Evolutionary conservation across 345 rosid species (phyloP).

Genomic region (Rhizophora apiculata): DNA sequence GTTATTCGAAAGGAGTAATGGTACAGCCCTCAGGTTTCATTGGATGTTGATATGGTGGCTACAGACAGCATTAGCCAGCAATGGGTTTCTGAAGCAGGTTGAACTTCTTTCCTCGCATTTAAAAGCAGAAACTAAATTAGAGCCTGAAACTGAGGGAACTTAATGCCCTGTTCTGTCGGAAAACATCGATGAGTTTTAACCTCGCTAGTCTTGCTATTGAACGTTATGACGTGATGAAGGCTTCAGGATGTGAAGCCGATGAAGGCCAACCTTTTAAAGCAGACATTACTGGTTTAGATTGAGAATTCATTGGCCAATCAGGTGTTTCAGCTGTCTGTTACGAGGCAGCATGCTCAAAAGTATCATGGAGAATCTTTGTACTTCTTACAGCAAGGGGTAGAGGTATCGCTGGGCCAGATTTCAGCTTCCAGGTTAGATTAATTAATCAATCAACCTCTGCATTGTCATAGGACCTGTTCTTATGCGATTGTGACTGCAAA

Average conservation of each 20-base stretch:
- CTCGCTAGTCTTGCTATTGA: conserved; percentile 42
- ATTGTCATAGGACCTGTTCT: neutral
- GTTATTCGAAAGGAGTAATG: conserved; percentile 66
- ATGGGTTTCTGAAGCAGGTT: conserved; percentile 46
- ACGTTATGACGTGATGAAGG: conserved; percentile 57
- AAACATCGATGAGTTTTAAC: conserved; percentile 40
- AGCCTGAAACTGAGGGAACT: conserved; percentile 53
- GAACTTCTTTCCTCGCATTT: conserved; percentile 35
- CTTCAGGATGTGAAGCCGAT: conserved; percentile 61
- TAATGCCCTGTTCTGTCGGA: conserved; percentile 36
- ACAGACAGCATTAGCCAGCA: conserved; percentile 35
- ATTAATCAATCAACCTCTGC: neutral
- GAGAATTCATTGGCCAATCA: conserved; percentile 36
- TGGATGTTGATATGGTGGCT: conserved; percentile 59
- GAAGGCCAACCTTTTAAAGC: conserved; percentile 43
- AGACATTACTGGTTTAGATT: conserved; percentile 53
- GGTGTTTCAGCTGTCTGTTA: conserved; percentile 24
- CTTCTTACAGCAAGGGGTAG: conserved; percentile 35
- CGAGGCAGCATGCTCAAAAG: conserved; percentile 56
- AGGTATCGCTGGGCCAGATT: neutral
- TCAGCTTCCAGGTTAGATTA: too few species aligned
- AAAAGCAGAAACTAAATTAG: conserved; percentile 44
- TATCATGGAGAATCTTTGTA: conserved; percentile 58
- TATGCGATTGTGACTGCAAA: neutral
- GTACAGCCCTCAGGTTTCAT: conserved; percentile 58